A percentile compares a stretch with the other conserved stretches of the same genome.
These are phyloP conservation scores for Alternaria longipes DNA, from an alignment of 2,329 filamentous ascomycete species.

Conservation along the genomic window DNA sequence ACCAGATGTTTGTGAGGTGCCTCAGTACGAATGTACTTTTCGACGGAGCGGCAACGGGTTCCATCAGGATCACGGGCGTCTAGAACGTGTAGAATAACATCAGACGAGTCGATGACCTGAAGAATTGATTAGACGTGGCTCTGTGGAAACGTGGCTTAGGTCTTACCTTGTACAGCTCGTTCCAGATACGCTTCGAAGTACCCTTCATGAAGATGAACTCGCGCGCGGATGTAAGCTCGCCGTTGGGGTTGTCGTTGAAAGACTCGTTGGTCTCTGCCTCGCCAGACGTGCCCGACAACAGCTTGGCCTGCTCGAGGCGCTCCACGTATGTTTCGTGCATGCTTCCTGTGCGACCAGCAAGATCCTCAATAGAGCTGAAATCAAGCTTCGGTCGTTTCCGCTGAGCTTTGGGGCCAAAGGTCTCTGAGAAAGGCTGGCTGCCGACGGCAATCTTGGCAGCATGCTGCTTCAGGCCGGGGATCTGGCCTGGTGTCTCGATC, in stretches of 20 bases:
- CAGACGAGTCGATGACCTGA: constrained; percentile 81
- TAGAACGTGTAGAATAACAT: constrained; percentile 80
- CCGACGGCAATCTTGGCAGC: constrained; percentile 94
- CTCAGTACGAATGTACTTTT: constrained; percentile 93
- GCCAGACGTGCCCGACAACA: constrained; percentile 76
- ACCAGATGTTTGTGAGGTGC: constrained; percentile 96
- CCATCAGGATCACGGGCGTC: constrained; percentile 59
- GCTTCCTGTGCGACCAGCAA: constrained; percentile 81
- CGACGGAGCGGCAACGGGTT: constrained; percentile 86
- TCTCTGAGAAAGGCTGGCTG: constrained; percentile 82
- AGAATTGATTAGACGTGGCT: neutral
- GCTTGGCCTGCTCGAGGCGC: constrained; percentile 77
- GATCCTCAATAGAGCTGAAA: constrained; percentile 80
- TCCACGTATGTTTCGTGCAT: constrained; percentile 85
- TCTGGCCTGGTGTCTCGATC: constrained; percentile 76
- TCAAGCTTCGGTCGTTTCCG: constrained; percentile 91
- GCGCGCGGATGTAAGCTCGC: constrained; percentile 56
- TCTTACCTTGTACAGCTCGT: constrained; percentile 89
- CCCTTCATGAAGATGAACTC: constrained; percentile 91
- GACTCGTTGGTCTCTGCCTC: constrained; percentile 61
- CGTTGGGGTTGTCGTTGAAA: constrained; percentile 45
- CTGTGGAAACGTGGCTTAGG: neutral
- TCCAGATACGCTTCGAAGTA: constrained; percentile 84
- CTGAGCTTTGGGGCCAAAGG: constrained; percentile 93
- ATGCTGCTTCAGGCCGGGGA: constrained; percentile 90